Conservation (phyloP, 805 yeast species). For the Barnettozyma californica region DNA sequence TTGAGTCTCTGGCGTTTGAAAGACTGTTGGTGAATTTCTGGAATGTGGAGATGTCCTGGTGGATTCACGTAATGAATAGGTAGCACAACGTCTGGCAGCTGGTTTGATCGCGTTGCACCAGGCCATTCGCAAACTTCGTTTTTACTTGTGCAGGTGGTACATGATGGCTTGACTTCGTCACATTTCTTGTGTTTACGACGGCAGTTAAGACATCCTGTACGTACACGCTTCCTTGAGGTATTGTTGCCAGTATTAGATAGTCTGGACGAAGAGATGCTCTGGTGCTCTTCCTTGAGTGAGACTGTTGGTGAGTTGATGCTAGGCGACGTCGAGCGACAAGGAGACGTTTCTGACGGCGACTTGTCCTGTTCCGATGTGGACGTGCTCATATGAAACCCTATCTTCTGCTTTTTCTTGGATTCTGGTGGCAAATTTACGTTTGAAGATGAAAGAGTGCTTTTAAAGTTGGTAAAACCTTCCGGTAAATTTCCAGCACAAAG, state of each 20-base stretch:
- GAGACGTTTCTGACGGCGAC: background rate
- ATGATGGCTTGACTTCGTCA: constrained; percentile 43
- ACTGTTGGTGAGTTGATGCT: background rate
- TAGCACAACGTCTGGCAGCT: background rate
- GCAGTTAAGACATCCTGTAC: constrained; percentile 57
- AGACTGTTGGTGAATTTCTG: constrained; percentile 2
- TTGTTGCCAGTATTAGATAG: background rate
- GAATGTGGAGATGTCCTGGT: background rate
- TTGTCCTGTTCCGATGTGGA: background rate
- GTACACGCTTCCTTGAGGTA: constrained; percentile 30
- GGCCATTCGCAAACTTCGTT: constrained; percentile 22
- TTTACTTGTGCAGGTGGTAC: constrained; percentile 37
- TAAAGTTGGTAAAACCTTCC: background rate
- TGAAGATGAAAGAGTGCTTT: background rate
- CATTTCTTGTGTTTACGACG: constrained; percentile 62
- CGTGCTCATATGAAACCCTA: background rate
- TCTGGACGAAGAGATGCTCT: background rate
- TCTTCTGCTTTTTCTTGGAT: background rate
- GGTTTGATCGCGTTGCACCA: background rate
- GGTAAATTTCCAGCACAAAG: no score
- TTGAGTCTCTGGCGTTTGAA: background rate
- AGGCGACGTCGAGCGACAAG: background rate
- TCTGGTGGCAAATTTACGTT: background rate
- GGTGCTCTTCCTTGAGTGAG: background rate
- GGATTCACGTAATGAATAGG: background rate